Evolutionary conservation across 805 yeast species (phyloP).

Genomic region (Starmera amethionina): DNA sequence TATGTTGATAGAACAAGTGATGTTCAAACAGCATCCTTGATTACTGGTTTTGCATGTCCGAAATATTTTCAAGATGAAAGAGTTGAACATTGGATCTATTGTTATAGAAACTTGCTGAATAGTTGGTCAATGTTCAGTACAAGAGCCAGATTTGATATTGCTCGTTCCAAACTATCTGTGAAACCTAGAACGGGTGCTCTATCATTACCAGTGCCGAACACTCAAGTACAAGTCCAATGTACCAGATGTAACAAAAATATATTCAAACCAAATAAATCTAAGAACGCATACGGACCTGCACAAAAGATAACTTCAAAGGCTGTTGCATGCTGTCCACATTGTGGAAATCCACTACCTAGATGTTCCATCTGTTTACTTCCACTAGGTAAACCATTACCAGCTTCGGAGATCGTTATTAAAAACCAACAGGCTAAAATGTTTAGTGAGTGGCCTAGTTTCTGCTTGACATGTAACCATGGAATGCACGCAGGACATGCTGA

Average conservation of each 20-base stretch:
- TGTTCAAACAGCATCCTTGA: slow-evolving; percentile 82
- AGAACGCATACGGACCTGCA: slow-evolving; percentile 1
- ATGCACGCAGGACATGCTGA: slow-evolving; percentile 94
- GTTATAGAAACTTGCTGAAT: slow-evolving; percentile 59
- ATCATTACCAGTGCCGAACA: slow-evolving; percentile 43
- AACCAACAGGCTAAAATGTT: slow-evolving; percentile 25
- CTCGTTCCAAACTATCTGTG: slow-evolving; percentile 51
- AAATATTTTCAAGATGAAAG: slow-evolving; percentile 66
- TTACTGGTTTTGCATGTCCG: slow-evolving; percentile 76
- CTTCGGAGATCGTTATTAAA: slow-evolving; percentile 6
- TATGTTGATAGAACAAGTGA: slow-evolving; percentile 86
- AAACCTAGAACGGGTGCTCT: slow-evolving; percentile 36
- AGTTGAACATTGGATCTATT: slow-evolving; percentile 69
- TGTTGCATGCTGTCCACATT: slow-evolving; percentile 55
- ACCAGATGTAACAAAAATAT: slow-evolving; percentile 71
- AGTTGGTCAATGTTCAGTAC: slow-evolving; percentile 73
- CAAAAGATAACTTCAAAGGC: neutral
- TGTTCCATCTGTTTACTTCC: slow-evolving; percentile 84
- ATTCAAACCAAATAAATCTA: slow-evolving; percentile 23
- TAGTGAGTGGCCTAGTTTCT: slow-evolving; percentile 84
- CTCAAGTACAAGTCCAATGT: slow-evolving; percentile 79
- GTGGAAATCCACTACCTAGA: slow-evolving; percentile 80
- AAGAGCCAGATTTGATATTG: slow-evolving; percentile 80
- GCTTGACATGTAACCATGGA: slow-evolving; percentile 86
- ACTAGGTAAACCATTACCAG: slow-evolving; percentile 56